phyloP scores from a whole-genome alignment of 2,329 filamentous ascomycete species.

The Talaromyces amestolkiae region DNA sequence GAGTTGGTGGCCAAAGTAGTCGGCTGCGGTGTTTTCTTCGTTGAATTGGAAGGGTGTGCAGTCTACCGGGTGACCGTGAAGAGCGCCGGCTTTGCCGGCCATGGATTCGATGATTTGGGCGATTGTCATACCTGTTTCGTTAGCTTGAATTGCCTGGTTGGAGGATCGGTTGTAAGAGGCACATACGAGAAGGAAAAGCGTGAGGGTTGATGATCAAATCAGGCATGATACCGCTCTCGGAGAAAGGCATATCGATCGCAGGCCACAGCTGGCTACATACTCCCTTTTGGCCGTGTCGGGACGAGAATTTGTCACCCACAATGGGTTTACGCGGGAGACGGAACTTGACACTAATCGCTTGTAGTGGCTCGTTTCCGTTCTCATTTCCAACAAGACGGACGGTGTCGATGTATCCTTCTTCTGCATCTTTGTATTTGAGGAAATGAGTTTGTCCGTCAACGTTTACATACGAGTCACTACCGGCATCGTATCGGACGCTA shows the following conservation, averaged over 20 bases:
- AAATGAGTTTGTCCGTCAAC: slow-evolving; percentile 81
- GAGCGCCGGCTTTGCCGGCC: slow-evolving; percentile 87
- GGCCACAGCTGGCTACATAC: slow-evolving; percentile 97
- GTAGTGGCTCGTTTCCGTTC: slow-evolving; percentile 74
- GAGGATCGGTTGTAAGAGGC: not conserved
- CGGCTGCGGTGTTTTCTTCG: slow-evolving; percentile 84
- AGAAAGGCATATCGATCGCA: slow-evolving; percentile 89
- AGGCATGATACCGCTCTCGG: slow-evolving; percentile 91
- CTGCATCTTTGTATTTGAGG: slow-evolving; percentile 90
- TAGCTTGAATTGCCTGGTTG: slow-evolving; percentile 11
- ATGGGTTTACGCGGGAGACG: slow-evolving; percentile 84
- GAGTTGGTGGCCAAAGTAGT: slow-evolving; percentile 95
- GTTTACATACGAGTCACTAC: slow-evolving; percentile 74
- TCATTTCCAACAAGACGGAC: slow-evolving; percentile 88
- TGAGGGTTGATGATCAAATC: slow-evolving; percentile 99
- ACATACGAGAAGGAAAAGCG: slow-evolving; percentile 85
- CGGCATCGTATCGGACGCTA: slow-evolving; percentile 72
- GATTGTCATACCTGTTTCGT: slow-evolving; percentile 73
- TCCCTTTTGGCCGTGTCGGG: slow-evolving; percentile 96
- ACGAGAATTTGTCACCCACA: slow-evolving; percentile 99
- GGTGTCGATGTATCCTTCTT: slow-evolving; percentile 86
- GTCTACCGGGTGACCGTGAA: slow-evolving; percentile 95
- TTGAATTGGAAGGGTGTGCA: slow-evolving; percentile 93
- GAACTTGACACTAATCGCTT: slow-evolving; percentile 89
- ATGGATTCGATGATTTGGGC: slow-evolving; percentile 99